phyloP scores from a whole-genome alignment of 139 green algal species.

The Astrephomene gubernaculifera region DNA sequence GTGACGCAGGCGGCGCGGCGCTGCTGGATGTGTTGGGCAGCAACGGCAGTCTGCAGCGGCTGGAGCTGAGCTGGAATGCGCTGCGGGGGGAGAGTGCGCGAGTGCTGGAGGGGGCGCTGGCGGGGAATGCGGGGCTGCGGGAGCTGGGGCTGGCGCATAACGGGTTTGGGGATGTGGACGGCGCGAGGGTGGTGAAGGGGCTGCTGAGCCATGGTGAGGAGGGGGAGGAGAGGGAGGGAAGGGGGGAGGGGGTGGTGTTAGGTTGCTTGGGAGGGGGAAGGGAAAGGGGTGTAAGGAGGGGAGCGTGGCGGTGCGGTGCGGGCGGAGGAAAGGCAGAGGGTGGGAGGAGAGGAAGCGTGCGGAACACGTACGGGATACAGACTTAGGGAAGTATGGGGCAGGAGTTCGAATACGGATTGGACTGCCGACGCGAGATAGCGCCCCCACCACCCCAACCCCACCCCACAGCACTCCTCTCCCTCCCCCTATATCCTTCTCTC shows the following conservation, averaged over 20 bases:
- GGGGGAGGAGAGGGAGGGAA: neutral
- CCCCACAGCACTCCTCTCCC: neutral
- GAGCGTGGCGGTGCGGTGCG: neutral
- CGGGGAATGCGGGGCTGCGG: constrained; percentile 51
- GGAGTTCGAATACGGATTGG: neutral
- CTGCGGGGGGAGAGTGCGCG: constrained; percentile 44
- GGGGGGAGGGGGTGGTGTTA: neutral
- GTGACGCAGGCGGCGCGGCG: constrained; percentile 42
- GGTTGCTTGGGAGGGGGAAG: neutral
- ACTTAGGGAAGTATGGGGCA: neutral
- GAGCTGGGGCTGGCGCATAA: constrained; percentile 49
- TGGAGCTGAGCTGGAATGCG: constrained; percentile 56
- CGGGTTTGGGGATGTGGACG: constrained; percentile 56
- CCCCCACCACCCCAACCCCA: neutral
- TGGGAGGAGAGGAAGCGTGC: neutral
- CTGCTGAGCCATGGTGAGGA: constrained; percentile 47
- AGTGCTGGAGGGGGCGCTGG: constrained; percentile 44
- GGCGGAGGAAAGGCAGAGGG: neutral
- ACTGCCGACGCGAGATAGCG: neutral
- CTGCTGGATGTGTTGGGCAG: constrained; percentile 41
- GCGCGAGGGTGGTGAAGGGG: constrained; percentile 45
- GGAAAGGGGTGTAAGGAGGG: neutral
- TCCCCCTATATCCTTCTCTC: neutral
- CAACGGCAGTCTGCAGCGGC: constrained; percentile 15
- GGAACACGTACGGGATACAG: neutral